Conservation (phyloP, 495 filamentous ascomycete species). For the Viridothelium virens region DNA sequence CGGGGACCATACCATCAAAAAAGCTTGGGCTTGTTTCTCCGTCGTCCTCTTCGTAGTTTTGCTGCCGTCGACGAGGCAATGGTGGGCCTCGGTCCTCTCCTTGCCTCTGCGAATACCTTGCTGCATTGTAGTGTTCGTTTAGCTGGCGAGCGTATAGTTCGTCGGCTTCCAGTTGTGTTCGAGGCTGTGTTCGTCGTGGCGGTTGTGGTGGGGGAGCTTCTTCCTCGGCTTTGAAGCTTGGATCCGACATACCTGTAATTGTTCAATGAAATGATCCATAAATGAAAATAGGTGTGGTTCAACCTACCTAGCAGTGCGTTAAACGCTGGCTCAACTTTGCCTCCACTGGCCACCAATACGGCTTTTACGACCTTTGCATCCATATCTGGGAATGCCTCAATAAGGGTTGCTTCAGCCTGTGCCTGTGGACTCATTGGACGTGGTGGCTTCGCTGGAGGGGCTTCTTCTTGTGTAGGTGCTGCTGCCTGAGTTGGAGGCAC, state of each 20-base stretch:
- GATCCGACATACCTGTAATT: slow-evolving; percentile 79
- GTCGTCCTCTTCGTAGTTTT: slow-evolving; percentile 41
- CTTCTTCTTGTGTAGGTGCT: slow-evolving; percentile 38
- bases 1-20: slow-evolving; percentile 59
- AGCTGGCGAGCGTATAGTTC: slow-evolving; percentile 91
- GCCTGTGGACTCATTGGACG: slow-evolving; percentile 72
- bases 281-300: not conserved
- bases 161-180: slow-evolving; percentile 76
- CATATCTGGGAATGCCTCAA: slow-evolving; percentile 86
- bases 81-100: slow-evolving; percentile 39
- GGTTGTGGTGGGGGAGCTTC: slow-evolving; percentile 39
- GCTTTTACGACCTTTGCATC: slow-evolving; percentile 79
- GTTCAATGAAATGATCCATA: slow-evolving; percentile 20
- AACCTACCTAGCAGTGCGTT: slow-evolving; percentile 78
- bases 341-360: slow-evolving; percentile 76
- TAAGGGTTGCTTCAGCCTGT: slow-evolving; percentile 78
- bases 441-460: slow-evolving; percentile 76
- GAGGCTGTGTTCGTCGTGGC: slow-evolving; percentile 37
- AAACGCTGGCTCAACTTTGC: slow-evolving; percentile 87
- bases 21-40: slow-evolving; percentile 66
- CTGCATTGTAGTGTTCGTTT: slow-evolving; percentile 75
- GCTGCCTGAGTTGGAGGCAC: not conserved
- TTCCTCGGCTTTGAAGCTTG: slow-evolving; percentile 62
- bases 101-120: slow-evolving; percentile 25
- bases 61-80: slow-evolving; percentile 18